Evolutionary conservation across 257 asterid species (phyloP), one percentile per base, ranked within the genome.

Genomic region (Misopates orontium): DNA sequence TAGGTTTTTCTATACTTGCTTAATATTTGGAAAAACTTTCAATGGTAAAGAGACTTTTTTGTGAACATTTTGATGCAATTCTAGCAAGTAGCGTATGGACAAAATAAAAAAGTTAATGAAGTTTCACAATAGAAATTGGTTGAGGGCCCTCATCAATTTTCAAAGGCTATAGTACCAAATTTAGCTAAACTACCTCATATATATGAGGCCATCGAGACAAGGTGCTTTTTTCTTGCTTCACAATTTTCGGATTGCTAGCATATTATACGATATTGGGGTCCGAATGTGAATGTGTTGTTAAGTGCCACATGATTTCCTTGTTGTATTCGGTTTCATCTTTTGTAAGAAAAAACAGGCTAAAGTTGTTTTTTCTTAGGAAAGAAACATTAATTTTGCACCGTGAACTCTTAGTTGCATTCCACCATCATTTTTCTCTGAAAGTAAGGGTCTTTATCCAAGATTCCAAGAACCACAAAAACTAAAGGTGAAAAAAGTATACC

Each of bases 71-170:
- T 18, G 63, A 64, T 67, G 75, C 64, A 56, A 58, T 36, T 76
- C n/a, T n/a, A n/a, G 72, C 80, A 67, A 60, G 48, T 59, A 65
- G 70, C 53, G 75, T 60, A 64, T 82, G 84, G 78, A 71, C 75
- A 75, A 70, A 66, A 62, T 56, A 28, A 71, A 28, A 28, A 28
- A 66, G 42, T 39, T 76, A 51, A 56, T 64, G 56, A 57, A 49
- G 36, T 21, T 28, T 60, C 19, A 36, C 24, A 67, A 23, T 10
- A 55, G 56, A 56, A 62, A 64, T 44, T 48, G 53, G 62, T 20
- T 56, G 55, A 31, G 49, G 18, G 60, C 70, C 65, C 68, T 73
- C 67, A 57, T 63, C 62, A 56, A 21, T 22, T 40, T 71, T 36
- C 55, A 45, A 58, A 71, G 64, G 44, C 40, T 40, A 53, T n/a